Conservation (phyloP, 148 eudicot species). For the Polygonum maritimum region DNA sequence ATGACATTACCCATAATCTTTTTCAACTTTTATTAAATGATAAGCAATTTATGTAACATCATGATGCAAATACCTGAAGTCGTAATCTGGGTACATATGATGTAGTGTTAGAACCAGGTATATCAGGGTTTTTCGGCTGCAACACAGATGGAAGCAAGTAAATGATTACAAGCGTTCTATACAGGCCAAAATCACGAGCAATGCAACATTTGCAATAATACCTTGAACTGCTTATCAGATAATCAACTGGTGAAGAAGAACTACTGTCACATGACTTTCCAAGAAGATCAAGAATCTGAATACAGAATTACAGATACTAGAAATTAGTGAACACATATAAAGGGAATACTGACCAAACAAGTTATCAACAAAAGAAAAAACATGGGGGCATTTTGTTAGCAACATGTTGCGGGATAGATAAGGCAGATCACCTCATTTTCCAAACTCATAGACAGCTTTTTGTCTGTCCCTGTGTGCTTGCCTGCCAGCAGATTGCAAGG, state of each 20-base stretch:
- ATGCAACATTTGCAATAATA: constrained; percentile 5
- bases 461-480: constrained; percentile 86
- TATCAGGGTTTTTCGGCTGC: constrained; percentile 89
- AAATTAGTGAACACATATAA: constrained; percentile 4
- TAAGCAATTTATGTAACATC: background rate
- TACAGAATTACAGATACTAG: background rate
- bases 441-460: constrained; percentile 83
- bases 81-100: constrained; percentile 95
- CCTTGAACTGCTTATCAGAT: constrained; percentile 71
- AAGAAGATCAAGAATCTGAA: constrained; percentile 74
- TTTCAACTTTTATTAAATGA: constrained; percentile 6
- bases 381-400: background rate
- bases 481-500: constrained; percentile 29
- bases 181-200: no score
- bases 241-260: constrained; percentile 74
- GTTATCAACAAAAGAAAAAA: background rate
- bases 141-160: constrained; percentile 15
- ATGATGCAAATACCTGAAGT: constrained; percentile 76
- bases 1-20: constrained; percentile 99
- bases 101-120: constrained; percentile 77
- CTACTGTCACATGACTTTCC: constrained; percentile 73
- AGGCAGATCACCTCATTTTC: constrained; percentile 64
- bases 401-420: background rate
- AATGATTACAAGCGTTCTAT: background rate
- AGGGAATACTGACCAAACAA: background rate